Conservation (phyloP, 305 asterid genomes). For the Fraxinus angustifolia region DNA sequence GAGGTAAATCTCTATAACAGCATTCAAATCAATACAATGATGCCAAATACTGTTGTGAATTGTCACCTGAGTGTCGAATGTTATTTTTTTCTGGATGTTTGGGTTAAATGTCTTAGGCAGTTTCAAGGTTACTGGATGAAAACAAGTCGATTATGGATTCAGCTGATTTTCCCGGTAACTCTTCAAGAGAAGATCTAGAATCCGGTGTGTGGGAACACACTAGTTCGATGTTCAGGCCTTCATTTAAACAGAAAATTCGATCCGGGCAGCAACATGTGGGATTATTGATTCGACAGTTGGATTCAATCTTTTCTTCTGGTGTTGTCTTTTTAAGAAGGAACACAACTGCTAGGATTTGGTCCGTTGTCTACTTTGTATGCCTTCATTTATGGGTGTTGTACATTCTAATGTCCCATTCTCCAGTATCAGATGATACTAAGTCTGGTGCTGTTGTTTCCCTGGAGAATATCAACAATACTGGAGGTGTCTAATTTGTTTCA, state of each 20-base stretch:
- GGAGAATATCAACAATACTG: constrained; percentile 77
- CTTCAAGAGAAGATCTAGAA: constrained; percentile 54
- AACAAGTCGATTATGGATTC: constrained; percentile 36
- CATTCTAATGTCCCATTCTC: constrained; percentile 63
- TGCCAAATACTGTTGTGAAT: constrained; percentile 1
- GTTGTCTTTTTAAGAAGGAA: constrained; percentile 66
- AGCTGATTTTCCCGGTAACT: constrained; percentile 38
- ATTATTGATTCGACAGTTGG: constrained; percentile 69
- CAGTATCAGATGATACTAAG: constrained; percentile 45
- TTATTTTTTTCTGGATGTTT: constrained; percentile 13
- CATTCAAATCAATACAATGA: constrained; percentile 1
- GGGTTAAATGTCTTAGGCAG: constrained; percentile 44
- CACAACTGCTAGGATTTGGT: constrained; percentile 62
- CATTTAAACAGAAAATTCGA: constrained; percentile 52
- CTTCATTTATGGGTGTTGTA: constrained; percentile 75
- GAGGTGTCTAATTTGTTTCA: constrained; percentile 38
- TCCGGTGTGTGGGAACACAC: constrained; percentile 47
- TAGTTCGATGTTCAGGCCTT: constrained; percentile 49
- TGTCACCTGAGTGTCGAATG: neutral
- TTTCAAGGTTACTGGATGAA: constrained; percentile 66
- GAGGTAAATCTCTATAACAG: constrained; percentile 51
- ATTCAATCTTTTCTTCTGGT: constrained; percentile 69
- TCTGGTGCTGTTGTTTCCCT: constrained; percentile 79
- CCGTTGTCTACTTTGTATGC: constrained; percentile 59
- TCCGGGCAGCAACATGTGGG: constrained; percentile 77